Evolutionary conservation across 2,329 filamentous ascomycete species (phyloP), one percentile per base, ranked within the genome.

Genomic region (Phialemoniopsis sp.): DNA sequence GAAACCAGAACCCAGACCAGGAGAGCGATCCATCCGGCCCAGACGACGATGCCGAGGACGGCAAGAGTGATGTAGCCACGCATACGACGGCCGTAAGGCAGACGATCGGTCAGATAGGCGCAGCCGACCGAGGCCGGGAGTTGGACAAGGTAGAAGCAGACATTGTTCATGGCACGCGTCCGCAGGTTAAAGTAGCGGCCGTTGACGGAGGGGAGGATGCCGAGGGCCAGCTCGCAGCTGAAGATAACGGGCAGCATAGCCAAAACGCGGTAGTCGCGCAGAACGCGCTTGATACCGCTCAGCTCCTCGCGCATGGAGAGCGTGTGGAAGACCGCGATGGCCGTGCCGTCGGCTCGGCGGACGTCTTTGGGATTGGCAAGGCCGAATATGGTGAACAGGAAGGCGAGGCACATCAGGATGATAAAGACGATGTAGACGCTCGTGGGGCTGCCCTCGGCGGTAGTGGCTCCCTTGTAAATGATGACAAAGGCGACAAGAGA

Each of bases 361-460:
- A 54, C 46, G 26, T 45, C 49, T 30, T 45, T 46, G 29, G 51
- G 53, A 31, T 35, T 43, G 36, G 49, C 42, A 13, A 54, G 38
- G 16, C 49, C 47, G 31, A 46, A 19, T 4, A 47, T 29, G n/a
- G 45, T 38, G 34, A 46, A 13, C 4, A 46, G 15, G 19, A 46
- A 43, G 7, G 45, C 44, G 16, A 43, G 29, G 18, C 34, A 40
- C 29, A 42, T 41, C 34, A 48, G 38, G 13, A 44, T 33, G 18
- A 48, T 39, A 36, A 48, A 47, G 26, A 44, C 37, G n/a, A 44
- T 39, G 34, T 48, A 48, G 12, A 48, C 38, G 6, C 37, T 37
- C 3, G 45, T 45, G 8, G 45, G 43, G 29, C 29, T 34, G 10
- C 41, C 41, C 17, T 34, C 37, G 12, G 32, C 21, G 21, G 35